These are phyloP conservation scores for Trifolium fragiferum DNA, from an alignment of 306 rosid species.

Conservation along the genomic window DNA sequence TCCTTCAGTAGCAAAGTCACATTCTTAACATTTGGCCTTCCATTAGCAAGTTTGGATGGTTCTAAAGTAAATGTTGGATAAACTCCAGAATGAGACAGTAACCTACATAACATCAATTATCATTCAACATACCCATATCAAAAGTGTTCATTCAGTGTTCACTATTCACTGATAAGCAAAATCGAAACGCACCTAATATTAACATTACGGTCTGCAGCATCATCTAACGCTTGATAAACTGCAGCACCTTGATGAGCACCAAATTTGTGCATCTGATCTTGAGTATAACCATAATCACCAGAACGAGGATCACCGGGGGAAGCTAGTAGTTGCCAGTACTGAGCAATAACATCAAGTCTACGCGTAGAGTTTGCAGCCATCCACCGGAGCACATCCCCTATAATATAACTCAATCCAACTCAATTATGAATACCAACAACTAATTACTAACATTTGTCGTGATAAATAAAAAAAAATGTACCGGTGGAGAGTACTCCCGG, in stretches of 20 bases:
- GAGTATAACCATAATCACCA: constrained; percentile 82
- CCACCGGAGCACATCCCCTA: constrained; percentile 91
- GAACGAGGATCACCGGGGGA: constrained; percentile 69
- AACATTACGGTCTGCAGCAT: constrained; percentile 79
- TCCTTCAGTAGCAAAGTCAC: constrained; percentile 65
- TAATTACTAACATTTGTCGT: background rate
- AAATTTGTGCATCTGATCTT: constrained; percentile 59
- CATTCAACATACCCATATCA: constrained; percentile 33
- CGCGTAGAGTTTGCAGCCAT: constrained; percentile 72
- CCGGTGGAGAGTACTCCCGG: constrained; percentile 82
- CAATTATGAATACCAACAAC: background rate
- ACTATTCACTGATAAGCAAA: background rate
- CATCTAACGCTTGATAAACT: constrained; percentile 66
- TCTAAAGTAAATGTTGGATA: constrained; percentile 72
- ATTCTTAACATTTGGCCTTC: constrained; percentile 88
- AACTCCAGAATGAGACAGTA: constrained; percentile 87
- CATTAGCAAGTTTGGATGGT: constrained; percentile 76
- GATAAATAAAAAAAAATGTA: background rate
- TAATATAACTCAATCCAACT: background rate
- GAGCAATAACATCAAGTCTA: constrained; percentile 77
- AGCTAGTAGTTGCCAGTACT: constrained; percentile 80
- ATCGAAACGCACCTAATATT: constrained; percentile 56
- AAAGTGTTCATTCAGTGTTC: background rate
- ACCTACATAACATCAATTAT: constrained; percentile 52
- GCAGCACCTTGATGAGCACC: constrained; percentile 77